phyloP scores from a whole-genome alignment of 768 basidiomycete genomes.

The Rhodosporidiobolus sp. region DNA sequence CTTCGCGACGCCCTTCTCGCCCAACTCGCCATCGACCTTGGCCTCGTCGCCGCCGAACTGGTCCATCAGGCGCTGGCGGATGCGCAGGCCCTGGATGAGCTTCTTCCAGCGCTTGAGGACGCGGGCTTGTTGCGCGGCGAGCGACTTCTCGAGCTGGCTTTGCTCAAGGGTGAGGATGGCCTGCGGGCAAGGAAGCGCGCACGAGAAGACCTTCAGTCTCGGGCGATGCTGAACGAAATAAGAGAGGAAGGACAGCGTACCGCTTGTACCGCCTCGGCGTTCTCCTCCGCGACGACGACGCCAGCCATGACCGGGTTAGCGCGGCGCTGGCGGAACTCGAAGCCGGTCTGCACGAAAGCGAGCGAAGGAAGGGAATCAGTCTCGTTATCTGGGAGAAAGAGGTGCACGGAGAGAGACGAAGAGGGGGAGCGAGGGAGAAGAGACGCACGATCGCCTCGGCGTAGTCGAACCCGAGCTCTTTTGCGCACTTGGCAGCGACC shows the following conservation, averaged over 20 bases:
- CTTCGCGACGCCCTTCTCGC: background rate
- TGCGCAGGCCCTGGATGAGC: conserved; percentile 80
- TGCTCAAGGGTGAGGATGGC: conserved; percentile 81
- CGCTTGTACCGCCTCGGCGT: conserved; percentile 70
- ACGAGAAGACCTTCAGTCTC: background rate
- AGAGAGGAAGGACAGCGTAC: conserved; percentile 50
- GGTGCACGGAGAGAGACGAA: conserved; percentile 7
- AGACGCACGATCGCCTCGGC: conserved; percentile 89
- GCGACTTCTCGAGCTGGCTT: conserved; percentile 71
- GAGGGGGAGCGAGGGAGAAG: background rate
- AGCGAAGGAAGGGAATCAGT: background rate
- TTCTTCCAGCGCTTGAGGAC: conserved; percentile 83
- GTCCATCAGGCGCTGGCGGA: conserved; percentile 58
- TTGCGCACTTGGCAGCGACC: conserved; percentile 82
- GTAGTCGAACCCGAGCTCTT: conserved; percentile 77
- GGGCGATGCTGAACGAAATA: too few species aligned
- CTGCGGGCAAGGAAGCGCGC: conserved; percentile 52
- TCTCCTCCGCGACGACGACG: conserved; percentile 78
- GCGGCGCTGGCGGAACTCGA: conserved; percentile 90
- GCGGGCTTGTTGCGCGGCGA: conserved; percentile 69
- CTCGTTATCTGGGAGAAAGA: conserved; percentile 27
- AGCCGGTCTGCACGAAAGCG: conserved; percentile 68
- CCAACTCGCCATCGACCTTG: background rate
- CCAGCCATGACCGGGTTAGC: conserved; percentile 82
- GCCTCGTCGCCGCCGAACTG: conserved; percentile 25